A percentile compares a stretch with the other conserved stretches of the same genome.
These are phyloP conservation scores for Trichoderma cornu-damae DNA, from an alignment of 2,329 filamentous ascomycete genomes.

Conservation along the genomic window DNA sequence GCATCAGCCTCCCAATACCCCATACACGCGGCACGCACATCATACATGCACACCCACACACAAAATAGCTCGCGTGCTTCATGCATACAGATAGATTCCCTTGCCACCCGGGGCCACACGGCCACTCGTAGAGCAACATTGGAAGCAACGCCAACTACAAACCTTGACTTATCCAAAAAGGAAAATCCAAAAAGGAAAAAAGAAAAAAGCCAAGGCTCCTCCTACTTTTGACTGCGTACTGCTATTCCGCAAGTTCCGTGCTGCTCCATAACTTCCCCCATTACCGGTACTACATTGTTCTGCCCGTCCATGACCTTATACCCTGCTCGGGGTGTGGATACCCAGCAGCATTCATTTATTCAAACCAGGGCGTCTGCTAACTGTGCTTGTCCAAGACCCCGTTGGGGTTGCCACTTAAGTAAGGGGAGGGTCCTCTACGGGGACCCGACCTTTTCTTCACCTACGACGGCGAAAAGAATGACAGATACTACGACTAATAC, in stretches of 20 bases:
- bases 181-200: neutral
- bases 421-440: no score
- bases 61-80: neutral
- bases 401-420: conserved; percentile 6
- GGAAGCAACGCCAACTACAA: neutral
- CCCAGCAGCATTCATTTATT: neutral
- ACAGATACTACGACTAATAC: no score
- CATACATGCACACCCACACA: neutral
- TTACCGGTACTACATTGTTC: neutral
- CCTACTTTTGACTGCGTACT: neutral
- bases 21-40: no score
- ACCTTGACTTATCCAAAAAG: neutral
- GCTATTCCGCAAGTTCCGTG: neutral
- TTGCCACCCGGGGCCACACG: neutral
- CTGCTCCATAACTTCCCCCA: neutral
- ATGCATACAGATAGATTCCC: neutral
- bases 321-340: neutral
- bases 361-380: neutral
- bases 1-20: neutral
- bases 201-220: neutral
- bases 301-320: no score
- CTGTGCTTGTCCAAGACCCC: neutral
- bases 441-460: no score
- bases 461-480: no score
- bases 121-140: neutral